Base-by-base conservation (phyloP, 495 filamentous ascomycete genomes). In the Corynascus novoguineensis region DNA sequence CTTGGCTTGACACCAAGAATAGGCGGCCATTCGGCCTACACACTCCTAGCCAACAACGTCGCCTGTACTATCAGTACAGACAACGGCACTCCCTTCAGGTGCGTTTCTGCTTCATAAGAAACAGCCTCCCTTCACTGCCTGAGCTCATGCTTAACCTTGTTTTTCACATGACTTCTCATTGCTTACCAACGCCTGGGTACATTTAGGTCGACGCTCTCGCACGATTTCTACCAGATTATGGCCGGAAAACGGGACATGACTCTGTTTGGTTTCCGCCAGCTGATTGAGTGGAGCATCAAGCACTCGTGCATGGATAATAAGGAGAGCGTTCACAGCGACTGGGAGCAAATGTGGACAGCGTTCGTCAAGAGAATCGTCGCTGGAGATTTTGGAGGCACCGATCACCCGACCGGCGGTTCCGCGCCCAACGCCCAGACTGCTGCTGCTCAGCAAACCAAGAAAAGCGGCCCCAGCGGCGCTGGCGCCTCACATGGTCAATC, bases 211-310 rank as follows among this genome's bases (percentile, higher is more conserved):
- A 75, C 77, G 12, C 68, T 82, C 22, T 80, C 77, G 3, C 80
- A 82, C 56, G 80, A 82, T 47, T 80, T 82, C 58, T 81, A 81
- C 54, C 79, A 82, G 62, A 64, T 75, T 34, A 73, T 81, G 74
- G 74, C 75, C 21, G 79, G 79, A 40, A 76, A 79, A 45, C 50
- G 63, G 32, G 69, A 78, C 53, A 79, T 81, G 76, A 77, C 72
- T 29, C 64, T 82, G 3, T 68, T 71, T 37, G 78, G 78, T n/a
- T 76, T 77, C 68, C 75, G 75, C 50, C 76, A 80, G 68, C 74
- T 82, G n/a, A 70, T 71, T 15, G 66, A 71, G 63, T 81, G 78
- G 78, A 81, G 78, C 55, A 69, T 82, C 35, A 71, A 79, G 49
- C 77, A 82, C 60, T 69, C 78, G 5, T 80, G 76, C 62, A 62